These are phyloP conservation scores for Lotmaria passim DNA, from an alignment of 208 protist species.

Conservation along the genomic window DNA sequence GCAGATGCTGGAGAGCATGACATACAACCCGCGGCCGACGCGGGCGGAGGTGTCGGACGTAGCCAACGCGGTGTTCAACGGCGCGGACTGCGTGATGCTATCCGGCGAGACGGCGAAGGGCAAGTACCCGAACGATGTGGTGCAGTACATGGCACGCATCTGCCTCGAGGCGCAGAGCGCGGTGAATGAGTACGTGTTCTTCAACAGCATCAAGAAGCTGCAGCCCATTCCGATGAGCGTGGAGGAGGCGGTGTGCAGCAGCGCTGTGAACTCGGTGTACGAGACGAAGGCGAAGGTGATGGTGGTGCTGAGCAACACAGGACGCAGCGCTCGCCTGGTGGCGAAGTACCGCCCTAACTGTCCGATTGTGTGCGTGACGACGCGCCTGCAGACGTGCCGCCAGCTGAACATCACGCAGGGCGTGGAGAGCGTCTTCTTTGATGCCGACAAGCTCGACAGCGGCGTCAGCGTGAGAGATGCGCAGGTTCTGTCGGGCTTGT, in stretches of 20 bases:
- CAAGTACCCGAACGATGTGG: constrained; percentile 95
- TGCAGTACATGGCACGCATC: constrained; percentile 96
- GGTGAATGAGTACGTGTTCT: constrained; percentile 76
- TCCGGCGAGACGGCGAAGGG: constrained; percentile 99
- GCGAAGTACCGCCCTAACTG: constrained; percentile 96
- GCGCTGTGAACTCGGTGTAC: constrained; percentile 94
- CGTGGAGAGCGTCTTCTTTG: constrained; percentile 83
- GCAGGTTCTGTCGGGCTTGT: constrained; percentile 66
- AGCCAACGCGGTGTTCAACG: constrained; percentile 98
- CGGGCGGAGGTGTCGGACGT: constrained; percentile 98
- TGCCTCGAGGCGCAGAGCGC: constrained; percentile 88
- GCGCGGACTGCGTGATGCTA: constrained; percentile 99
- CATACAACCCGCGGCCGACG: constrained; percentile 98
- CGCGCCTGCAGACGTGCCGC: constrained; percentile 80
- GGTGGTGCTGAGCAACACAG: constrained; percentile 93
- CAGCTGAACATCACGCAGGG: constrained; percentile 85
- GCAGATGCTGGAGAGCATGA: constrained; percentile 99
- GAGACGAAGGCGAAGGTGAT: constrained; percentile 91
- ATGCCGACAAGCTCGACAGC: constrained; percentile 58
- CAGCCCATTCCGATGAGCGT: constrained; percentile 80
- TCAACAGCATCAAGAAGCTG: constrained; percentile 85
- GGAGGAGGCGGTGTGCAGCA: constrained; percentile 94
- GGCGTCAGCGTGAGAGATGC: constrained; percentile 77
- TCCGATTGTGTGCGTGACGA: constrained; percentile 94
- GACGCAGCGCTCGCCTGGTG: constrained; percentile 93